Evolutionary conservation across 2,329 filamentous ascomycete genomes (phyloP).

Genomic region (Fusarium austroafricanum): DNA sequence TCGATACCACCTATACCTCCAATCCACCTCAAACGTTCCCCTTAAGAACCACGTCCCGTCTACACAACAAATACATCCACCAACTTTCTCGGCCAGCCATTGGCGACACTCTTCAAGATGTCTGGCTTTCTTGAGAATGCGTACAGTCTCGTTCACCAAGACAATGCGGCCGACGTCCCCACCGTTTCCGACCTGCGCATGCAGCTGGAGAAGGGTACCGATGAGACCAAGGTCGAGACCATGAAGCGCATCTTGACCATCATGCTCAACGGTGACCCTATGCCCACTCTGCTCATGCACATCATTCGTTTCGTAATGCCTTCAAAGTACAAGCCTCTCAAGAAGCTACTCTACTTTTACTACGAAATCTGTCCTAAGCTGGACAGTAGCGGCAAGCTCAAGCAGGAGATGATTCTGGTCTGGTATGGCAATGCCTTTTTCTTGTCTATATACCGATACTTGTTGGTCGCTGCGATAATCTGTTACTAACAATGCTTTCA

Average conservation of each 20-base stretch:
- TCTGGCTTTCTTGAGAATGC: slow-evolving; percentile 93
- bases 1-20: slow-evolving; percentile 44
- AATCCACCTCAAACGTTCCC: slow-evolving; percentile 43
- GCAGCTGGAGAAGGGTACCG: slow-evolving; percentile 92
- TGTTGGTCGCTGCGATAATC: neutral
- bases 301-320: slow-evolving; percentile 99
- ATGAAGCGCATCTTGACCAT: slow-evolving; percentile 97
- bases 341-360: slow-evolving; percentile 99
- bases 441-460: neutral
- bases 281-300: slow-evolving; percentile 97
- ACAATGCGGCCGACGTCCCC: slow-evolving; percentile 95
- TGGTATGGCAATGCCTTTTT: slow-evolving; percentile 69
- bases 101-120: slow-evolving; percentile 70
- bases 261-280: slow-evolving; percentile 98
- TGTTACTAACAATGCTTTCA: slow-evolving; percentile 19
- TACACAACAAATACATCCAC: slow-evolving; percentile 42
- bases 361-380: slow-evolving; percentile 99
- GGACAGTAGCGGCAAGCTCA: slow-evolving; percentile 90
- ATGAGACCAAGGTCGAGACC: slow-evolving; percentile 92
- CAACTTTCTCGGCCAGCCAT: slow-evolving; percentile 38
- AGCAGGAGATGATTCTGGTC: slow-evolving; percentile 99
- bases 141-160: slow-evolving; percentile 97
- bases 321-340: slow-evolving; percentile 93
- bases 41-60: slow-evolving; percentile 47
- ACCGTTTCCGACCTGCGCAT: slow-evolving; percentile 90